phyloP scores from a whole-genome alignment of 1,284 basidiomycete species.

The Microbotryum silenes-acaulis region DNA sequence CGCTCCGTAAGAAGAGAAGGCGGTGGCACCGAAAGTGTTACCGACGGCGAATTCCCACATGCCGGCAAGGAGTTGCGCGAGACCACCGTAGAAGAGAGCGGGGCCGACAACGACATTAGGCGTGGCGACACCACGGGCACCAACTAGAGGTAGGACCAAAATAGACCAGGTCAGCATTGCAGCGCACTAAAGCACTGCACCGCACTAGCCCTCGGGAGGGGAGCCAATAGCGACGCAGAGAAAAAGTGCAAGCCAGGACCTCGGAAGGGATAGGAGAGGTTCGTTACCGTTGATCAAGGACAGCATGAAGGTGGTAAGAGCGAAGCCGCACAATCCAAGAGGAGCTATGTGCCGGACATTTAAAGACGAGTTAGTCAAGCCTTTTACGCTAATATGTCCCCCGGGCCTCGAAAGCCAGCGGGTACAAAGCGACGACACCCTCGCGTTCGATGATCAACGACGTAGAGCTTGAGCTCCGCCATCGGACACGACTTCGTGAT shows the following conservation, averaged over 20 bases:
- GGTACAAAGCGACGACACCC: no score
- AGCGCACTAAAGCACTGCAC: no score
- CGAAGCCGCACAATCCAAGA: constrained; percentile 47
- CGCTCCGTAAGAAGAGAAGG: constrained; percentile 37
- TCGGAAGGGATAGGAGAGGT: no score
- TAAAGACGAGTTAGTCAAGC: no score
- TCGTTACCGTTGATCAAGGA: constrained; percentile 40
- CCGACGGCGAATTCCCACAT: constrained; percentile 57
- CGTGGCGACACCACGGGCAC: constrained; percentile 42
- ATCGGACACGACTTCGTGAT: no score
- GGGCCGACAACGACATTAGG: constrained; percentile 76
- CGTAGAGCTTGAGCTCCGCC: no score
- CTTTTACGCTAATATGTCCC: no score
- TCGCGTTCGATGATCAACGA: no score
- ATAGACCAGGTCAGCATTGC: constrained; percentile 16
- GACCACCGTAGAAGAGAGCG: constrained; percentile 62
- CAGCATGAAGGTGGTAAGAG: constrained; percentile 50
- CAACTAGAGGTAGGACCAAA: constrained; percentile 33
- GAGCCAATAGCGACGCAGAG: no score
- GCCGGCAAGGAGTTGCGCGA: constrained; percentile 56
- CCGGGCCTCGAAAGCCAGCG: no score
- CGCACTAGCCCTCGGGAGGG: no score
- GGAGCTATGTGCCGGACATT: constrained; percentile 36
- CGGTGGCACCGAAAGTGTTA: constrained; percentile 55
- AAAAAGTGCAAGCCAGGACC: no score